Base-by-base conservation (phyloP, 2,329 filamentous ascomycete species). In the Geosmithia flava region DNA sequence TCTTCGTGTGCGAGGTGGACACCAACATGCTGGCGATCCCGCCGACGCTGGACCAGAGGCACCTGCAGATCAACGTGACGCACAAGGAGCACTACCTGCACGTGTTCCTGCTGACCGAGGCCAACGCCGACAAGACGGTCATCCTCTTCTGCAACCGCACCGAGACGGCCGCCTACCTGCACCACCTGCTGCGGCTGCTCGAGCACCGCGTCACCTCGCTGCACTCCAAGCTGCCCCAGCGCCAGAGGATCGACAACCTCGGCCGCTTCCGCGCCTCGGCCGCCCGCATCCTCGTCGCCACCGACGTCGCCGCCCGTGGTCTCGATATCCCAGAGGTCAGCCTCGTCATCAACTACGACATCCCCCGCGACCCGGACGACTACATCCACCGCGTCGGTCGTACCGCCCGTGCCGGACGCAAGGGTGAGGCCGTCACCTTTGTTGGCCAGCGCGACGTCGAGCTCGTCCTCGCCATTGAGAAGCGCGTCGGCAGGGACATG, bases 121-220 rank as follows among this genome's bases (percentile, higher is more conserved):
- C 65, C 53, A 96, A 96, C 63, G 62, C 76, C 37, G 71, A 78
- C 41, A 91, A 87, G 67, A 84, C 85, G 1, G 76, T 83, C 58
- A 96, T 98, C 59, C 82, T 98, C 52, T 98, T 98, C 71, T 90
- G 85, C 72, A 98, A 98, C 68, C 81, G 88, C 45, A 95, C 89
- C 1, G 75, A 81, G 47, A 96, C 91, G 0, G 91, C 93, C 10
- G 87, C 91, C 55, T 81, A 93, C 50, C 75, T 98, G 4, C 89
- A 96, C 59, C 87, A 95, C 61, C 76, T 94, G 49, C 76, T 98
- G 13, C 84, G 89, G 30, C 74, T 90, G 7, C 81, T 98, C 16
- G 81, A 83, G 39, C 93, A 98, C 70, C 81, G 89, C 48, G 89
- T 96, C 39, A 96, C 93, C 1, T 84, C 90, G 2, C 74, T 98